These are phyloP conservation scores for Nicotiana paniculata DNA, from an alignment of 257 asterid species.

Conservation along the genomic window DNA sequence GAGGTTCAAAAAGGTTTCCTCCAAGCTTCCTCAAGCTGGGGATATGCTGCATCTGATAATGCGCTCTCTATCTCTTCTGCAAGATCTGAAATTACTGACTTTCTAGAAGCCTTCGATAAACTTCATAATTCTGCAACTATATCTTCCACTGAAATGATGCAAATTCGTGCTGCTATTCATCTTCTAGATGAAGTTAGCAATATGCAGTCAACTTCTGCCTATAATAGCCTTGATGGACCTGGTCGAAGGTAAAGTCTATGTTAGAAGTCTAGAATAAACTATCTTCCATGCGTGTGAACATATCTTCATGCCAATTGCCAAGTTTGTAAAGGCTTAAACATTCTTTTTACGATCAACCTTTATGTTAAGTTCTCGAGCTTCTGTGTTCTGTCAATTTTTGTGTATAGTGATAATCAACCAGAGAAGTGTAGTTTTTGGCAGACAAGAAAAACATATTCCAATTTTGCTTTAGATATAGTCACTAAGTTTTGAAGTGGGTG, in stretches of 20 bases:
- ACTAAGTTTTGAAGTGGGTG: neutral
- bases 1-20: constrained; percentile 40
- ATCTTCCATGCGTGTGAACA: neutral
- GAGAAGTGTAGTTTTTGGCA: neutral
- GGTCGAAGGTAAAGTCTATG: constrained; percentile 62
- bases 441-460: neutral
- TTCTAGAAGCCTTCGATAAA: constrained; percentile 55
- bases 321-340: neutral
- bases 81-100: constrained; percentile 52
- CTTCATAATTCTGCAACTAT: constrained; percentile 33
- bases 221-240: constrained; percentile 91
- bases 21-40: constrained; percentile 34
- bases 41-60: constrained; percentile 31
- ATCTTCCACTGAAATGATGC: constrained; percentile 60
- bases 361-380: neutral
- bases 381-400: neutral
- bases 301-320: neutral
- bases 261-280: neutral
- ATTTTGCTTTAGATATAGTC: neutral
- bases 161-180: constrained; percentile 60
- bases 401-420: neutral
- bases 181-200: constrained; percentile 69
- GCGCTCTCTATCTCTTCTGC: constrained; percentile 31
- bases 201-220: constrained; percentile 57
- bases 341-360: neutral